Percentiles rank a stretch among this genome's conserved stretches.
These are phyloP conservation scores for Podosphaera xanthii DNA, from an alignment of 2,329 filamentous ascomycete species.

Conservation along the genomic window DNA sequence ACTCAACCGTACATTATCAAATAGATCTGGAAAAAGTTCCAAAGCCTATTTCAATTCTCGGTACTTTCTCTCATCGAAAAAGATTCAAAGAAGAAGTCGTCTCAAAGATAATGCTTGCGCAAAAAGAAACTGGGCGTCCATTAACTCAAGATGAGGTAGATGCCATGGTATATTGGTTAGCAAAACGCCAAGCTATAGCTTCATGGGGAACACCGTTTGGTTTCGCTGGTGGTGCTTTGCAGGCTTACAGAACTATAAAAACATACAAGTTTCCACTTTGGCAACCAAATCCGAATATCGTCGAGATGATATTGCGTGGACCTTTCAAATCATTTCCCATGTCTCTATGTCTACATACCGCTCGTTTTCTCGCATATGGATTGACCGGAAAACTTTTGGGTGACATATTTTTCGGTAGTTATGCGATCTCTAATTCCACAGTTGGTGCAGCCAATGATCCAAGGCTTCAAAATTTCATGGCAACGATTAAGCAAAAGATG, in stretches of 20 bases:
- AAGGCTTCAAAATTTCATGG: slow-evolving; percentile 10
- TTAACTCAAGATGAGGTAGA: slow-evolving; percentile 12
- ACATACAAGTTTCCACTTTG: slow-evolving; percentile 14
- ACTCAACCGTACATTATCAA: slow-evolving; percentile 1
- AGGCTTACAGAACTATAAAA: slow-evolving; percentile 7
- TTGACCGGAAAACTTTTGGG: slow-evolving; percentile 7
- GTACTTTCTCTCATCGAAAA: slow-evolving; percentile 8
- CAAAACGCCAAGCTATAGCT: slow-evolving; percentile 10
- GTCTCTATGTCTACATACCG: slow-evolving; percentile 9
- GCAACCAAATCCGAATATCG: slow-evolving; percentile 11
- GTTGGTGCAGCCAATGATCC: slow-evolving; percentile 12
- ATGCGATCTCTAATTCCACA: slow-evolving; percentile 8
- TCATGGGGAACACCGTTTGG: slow-evolving; percentile 12
- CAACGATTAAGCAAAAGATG: slow-evolving; percentile 3
- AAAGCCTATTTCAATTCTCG: slow-evolving; percentile 10
- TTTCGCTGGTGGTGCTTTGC: slow-evolving; percentile 9
- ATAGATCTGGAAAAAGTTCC: slow-evolving; percentile 9
- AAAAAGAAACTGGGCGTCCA: slow-evolving; percentile 6
- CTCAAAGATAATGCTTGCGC: slow-evolving; percentile 2
- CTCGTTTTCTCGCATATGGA: slow-evolving; percentile 9
- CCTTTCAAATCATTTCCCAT: slow-evolving; percentile 6
- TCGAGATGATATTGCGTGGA: slow-evolving; percentile 9
- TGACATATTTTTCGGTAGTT: slow-evolving; percentile 9
- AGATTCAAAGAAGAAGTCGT: neutral
- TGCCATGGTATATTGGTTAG: slow-evolving; percentile 11